Conservation (phyloP, 768 basidiomycete genomes). For the Rhodocollybia butyracea region DNA sequence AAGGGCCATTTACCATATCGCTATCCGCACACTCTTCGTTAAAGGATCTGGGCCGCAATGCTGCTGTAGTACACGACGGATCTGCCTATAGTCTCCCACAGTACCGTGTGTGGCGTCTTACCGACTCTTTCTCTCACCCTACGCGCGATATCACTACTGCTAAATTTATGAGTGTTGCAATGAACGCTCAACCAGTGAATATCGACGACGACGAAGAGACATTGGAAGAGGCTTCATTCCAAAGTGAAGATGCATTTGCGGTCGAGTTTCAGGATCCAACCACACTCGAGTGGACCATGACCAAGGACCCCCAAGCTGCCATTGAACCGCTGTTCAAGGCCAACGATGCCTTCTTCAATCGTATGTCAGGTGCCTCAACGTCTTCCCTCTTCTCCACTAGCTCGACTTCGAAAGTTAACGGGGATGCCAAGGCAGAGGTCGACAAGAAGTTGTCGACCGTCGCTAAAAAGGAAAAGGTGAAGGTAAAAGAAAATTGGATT, state of each 20-base stretch:
- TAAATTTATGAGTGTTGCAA: constrained; percentile 42
- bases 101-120: constrained; percentile 58
- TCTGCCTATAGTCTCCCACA: constrained; percentile 21
- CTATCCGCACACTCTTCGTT: constrained; percentile 54
- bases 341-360: constrained; percentile 54
- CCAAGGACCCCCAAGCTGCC: constrained; percentile 7
- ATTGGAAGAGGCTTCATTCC: constrained; percentile 56
- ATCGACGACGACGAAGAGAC: no score
- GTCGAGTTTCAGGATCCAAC: constrained; percentile 60
- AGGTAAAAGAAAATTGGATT: constrained; percentile 31
- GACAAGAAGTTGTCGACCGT: constrained; percentile 15
- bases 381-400: constrained; percentile 19
- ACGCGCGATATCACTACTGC: constrained; percentile 27
- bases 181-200: no score
- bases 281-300: constrained; percentile 55
- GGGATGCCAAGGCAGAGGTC: constrained; percentile 4
- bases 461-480: neutral
- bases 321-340: constrained; percentile 52
- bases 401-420: constrained; percentile 19
- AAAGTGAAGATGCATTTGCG: constrained; percentile 65
- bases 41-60: constrained; percentile 31
- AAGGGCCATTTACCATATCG: constrained; percentile 31
- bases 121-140: constrained; percentile 25
- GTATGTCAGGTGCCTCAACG: constrained; percentile 26
- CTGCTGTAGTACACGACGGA: neutral